A percentile compares a stretch with the other conserved stretches of the same genome.
phyloP scores from a whole-genome alignment of 805 yeast species.

The Jamesozyma rosinii region DNA sequence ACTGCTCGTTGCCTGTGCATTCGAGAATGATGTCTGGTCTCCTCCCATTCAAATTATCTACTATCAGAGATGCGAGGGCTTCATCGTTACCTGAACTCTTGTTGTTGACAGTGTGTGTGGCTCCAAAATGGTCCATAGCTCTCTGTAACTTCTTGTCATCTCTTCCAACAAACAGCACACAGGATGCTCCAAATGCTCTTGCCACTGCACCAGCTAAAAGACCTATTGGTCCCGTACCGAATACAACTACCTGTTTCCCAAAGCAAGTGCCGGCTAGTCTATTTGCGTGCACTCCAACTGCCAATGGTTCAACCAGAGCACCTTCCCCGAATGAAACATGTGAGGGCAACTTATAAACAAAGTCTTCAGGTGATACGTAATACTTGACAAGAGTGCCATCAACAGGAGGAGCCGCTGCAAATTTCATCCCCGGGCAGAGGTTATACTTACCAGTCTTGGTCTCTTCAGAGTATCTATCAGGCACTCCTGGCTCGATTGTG shows the following conservation, averaged over 20 bases:
- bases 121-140: conserved; percentile 54
- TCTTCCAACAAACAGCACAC: conserved; percentile 61
- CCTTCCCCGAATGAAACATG: conserved; percentile 75
- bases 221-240: conserved; percentile 90
- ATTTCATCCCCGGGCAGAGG: conserved; percentile 75
- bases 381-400: conserved; percentile 75
- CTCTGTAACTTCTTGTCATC: conserved; percentile 56
- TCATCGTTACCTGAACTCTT: conserved; percentile 29
- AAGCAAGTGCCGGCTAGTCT: conserved; percentile 51
- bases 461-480: conserved; percentile 65
- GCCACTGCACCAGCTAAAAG: conserved; percentile 65
- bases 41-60: conserved; percentile 23
- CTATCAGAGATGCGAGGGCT: conserved; percentile 23
- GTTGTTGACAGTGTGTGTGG: conserved; percentile 49
- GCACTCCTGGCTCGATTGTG: conserved; percentile 86
- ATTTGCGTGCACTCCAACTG: conserved; percentile 78
- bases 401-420: conserved; percentile 85
- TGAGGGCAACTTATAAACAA: conserved; percentile 70
- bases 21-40: conserved; percentile 62
- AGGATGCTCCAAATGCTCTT: conserved; percentile 64
- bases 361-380: conserved; percentile 71
- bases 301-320: conserved; percentile 77
- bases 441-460: conserved; percentile 75
- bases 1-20: conserved; percentile 75
- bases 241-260: conserved; percentile 63